Base-by-base conservation (phyloP, 23 red algal species). In the Gracilaria gracilis region DNA sequence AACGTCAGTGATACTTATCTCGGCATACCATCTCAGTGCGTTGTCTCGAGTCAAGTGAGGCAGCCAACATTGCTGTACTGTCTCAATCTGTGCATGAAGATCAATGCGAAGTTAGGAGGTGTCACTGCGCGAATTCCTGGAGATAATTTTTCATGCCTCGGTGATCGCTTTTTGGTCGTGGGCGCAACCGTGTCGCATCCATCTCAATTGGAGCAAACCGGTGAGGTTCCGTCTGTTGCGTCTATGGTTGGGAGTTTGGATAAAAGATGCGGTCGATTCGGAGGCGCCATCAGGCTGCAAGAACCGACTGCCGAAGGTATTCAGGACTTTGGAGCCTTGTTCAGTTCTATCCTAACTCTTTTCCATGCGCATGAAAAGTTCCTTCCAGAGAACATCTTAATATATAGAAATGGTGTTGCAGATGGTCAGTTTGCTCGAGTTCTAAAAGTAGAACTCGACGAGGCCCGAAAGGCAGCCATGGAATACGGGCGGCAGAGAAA, bases 361-460 rank as follows among this genome's bases (percentile, higher is more conserved):
- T 94, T 88, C 53, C 50, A 71, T 0, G 13, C 50, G 16, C 50
- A 55, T 35, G 64, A 83, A 59, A 74, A 72, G 23, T 88, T 88
- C 53, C 64, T 88, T 51, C 92, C 92, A 35, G 82, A 94, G 16
- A 88, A 80, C 44, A 75, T 94, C 51, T 57, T 94, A 4, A 87
- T 94, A 39, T 94, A 88, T 83, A 83, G 92, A 50, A 87, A 94
- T 80, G 92, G 92, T 55, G 92, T 94, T 11, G 69, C 92, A 27
- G 81, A 94, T 71, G 82, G 83, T 14, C 84, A 94, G 31, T 94
- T 94, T 88, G 75, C 73, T 28, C 87, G 58, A 19, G 83, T 94
- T 0, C 48, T 94, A 38, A 64, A 44, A 21, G 33, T 42, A 33
- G 92, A 94, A 50, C 58, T 94, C 31, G 67, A 84, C 19, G 59